Evolutionary conservation across 2,329 filamentous ascomycete species (phyloP).

Genomic region (Cercospora nicotianae): DNA sequence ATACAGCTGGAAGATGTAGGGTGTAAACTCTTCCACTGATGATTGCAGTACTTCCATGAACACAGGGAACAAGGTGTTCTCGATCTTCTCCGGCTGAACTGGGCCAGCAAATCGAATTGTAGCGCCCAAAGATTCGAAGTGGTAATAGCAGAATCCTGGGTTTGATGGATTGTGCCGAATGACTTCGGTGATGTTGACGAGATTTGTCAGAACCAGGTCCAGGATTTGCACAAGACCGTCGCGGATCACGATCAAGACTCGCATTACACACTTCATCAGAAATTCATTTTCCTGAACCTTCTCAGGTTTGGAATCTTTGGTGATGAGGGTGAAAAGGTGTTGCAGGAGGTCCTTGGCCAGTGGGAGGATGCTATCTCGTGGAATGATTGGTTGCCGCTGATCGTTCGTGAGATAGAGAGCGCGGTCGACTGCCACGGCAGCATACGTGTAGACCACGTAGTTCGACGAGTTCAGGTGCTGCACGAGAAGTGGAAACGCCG

Average conservation of each 20-base stretch:
- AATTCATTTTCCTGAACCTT: conserved; percentile 99
- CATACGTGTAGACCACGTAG: conserved; percentile 97
- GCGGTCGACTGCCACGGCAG: conserved; percentile 92
- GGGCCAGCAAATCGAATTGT: conserved; percentile 75
- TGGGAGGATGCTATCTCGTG: conserved; percentile 73
- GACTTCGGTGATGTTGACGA: conserved; percentile 85
- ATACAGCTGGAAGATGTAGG: conserved; percentile 94
- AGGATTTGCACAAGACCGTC: conserved; percentile 73
- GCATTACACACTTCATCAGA: conserved; percentile 97
- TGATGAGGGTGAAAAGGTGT: conserved; percentile 88
- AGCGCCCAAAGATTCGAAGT: conserved; percentile 91
- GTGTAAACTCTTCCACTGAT: conserved; percentile 90
- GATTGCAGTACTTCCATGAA: conserved; percentile 78
- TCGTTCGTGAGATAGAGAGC: conserved; percentile 81
- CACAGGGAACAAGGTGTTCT: conserved; percentile 77
- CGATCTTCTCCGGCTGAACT: conserved; percentile 69
- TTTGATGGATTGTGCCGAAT: conserved; percentile 96
- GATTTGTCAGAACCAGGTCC: conserved; percentile 76
- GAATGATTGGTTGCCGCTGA: conserved; percentile 74
- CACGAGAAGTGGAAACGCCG: conserved; percentile 84
- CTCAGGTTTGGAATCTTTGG: conserved; percentile 77
- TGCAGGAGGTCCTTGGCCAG: conserved; percentile 82
- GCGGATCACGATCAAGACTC: conserved; percentile 89
- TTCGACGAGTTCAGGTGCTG: conserved; percentile 86
- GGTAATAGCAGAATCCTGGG: conserved; percentile 96